phyloP scores from a whole-genome alignment of 202 grass and related monocot species.

The Carex sylvatica region DNA sequence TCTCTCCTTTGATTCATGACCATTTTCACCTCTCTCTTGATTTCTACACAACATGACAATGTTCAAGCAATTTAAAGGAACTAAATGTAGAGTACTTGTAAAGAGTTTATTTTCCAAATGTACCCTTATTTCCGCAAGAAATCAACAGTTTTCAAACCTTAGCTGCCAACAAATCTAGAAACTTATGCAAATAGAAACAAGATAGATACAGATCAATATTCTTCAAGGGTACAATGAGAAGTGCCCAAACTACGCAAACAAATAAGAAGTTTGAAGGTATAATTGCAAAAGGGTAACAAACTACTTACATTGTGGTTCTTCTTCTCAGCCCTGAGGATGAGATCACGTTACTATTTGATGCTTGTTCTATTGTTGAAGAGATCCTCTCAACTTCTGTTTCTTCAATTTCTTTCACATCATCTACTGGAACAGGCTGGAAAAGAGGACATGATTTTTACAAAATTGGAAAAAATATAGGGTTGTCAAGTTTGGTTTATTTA shows the following conservation, averaged over 20 bases:
- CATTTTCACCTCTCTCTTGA: constrained; percentile 39
- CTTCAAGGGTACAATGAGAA: neutral
- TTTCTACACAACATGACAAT: constrained; percentile 36
- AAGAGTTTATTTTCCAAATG: constrained; percentile 9
- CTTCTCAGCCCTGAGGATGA: constrained; percentile 61
- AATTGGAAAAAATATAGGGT: neutral
- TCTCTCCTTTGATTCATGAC: constrained; percentile 41
- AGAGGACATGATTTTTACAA: neutral
- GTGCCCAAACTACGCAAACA: neutral
- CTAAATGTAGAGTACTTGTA: constrained; percentile 6
- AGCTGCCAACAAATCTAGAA: neutral
- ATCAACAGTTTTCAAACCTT: neutral
- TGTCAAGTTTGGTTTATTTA: neutral
- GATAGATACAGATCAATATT: neutral
- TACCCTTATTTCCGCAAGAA: neutral
- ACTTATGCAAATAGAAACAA: neutral
- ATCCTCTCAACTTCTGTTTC: constrained; percentile 30
- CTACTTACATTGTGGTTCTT: constrained; percentile 55
- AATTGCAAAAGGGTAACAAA: neutral
- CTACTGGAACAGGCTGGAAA: constrained; percentile 21
- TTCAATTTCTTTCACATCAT: constrained; percentile 37
- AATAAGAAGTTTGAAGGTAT: constrained; percentile 4
- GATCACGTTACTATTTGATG: constrained; percentile 34
- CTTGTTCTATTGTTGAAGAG: constrained; percentile 37
- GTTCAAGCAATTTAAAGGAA: constrained; percentile 3